Percentiles rank a stretch among this genome's conserved stretches.
phyloP scores from a whole-genome alignment of 495 filamentous ascomycete genomes.

The Xylaria longipes region DNA sequence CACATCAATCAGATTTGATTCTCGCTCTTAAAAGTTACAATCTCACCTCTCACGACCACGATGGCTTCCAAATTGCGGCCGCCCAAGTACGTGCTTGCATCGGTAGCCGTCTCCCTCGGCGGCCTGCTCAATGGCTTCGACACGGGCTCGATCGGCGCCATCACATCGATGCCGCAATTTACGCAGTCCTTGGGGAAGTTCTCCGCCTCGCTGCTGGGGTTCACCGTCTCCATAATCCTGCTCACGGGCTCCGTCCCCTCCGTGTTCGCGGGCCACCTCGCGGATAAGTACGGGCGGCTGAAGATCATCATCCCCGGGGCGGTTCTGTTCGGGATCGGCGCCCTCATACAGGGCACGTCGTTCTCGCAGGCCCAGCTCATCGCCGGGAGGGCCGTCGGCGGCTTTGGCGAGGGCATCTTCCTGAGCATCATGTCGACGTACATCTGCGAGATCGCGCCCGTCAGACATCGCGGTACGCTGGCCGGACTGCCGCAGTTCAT shows the following conservation, averaged over 20 bases:
- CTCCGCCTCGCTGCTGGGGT: slow-evolving; percentile 62
- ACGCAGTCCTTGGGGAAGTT: slow-evolving; percentile 55
- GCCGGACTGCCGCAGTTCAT: slow-evolving; percentile 61
- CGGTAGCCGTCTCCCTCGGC: slow-evolving; percentile 34
- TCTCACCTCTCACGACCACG: neutral
- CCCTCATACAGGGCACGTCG: slow-evolving; percentile 54
- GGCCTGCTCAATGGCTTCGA: slow-evolving; percentile 56
- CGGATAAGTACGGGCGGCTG: slow-evolving; percentile 64
- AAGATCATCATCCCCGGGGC: slow-evolving; percentile 59
- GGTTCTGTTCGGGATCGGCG: slow-evolving; percentile 61
- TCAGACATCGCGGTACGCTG: slow-evolving; percentile 56
- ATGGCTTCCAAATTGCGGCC: slow-evolving; percentile 11
- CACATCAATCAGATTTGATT: neutral
- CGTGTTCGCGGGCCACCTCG: slow-evolving; percentile 66
- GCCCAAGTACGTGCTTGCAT: slow-evolving; percentile 35
- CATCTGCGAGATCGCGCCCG: slow-evolving; percentile 67
- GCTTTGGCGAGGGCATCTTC: slow-evolving; percentile 66
- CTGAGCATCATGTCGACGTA: slow-evolving; percentile 64
- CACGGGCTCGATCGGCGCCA: slow-evolving; percentile 67
- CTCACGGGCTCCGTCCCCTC: slow-evolving; percentile 67
- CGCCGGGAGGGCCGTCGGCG: slow-evolving; percentile 60
- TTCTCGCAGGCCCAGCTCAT: slow-evolving; percentile 60
- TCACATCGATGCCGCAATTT: slow-evolving; percentile 67
- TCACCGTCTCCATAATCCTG: slow-evolving; percentile 69
- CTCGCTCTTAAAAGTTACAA: neutral